phyloP scores from a whole-genome alignment of 2,329 filamentous ascomycete genomes.

The Fonsecaea pedrosoi region DNA sequence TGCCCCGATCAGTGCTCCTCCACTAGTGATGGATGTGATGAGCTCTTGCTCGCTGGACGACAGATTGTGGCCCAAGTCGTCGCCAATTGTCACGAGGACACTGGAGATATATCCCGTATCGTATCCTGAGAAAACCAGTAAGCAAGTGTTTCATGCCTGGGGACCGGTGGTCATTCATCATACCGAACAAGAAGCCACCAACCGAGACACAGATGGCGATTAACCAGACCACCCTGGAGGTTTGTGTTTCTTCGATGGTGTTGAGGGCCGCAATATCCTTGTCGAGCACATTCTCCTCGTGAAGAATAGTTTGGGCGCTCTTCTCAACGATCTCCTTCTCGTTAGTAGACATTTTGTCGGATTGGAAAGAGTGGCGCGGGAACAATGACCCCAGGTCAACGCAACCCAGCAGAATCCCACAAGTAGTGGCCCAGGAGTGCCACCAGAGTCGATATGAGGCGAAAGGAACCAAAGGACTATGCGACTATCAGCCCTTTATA shows the following conservation, averaged over 20 bases:
- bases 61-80: slow-evolving; percentile 58
- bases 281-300: slow-evolving; percentile 9
- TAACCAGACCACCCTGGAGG: slow-evolving; percentile 59
- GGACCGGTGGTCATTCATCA: not conserved
- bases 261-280: slow-evolving; percentile 9
- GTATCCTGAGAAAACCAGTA: slow-evolving; percentile 46
- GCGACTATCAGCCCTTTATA: slow-evolving; percentile 1
- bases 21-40: slow-evolving; percentile 63
- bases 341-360: not conserved
- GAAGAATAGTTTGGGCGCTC: not conserved
- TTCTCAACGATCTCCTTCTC: slow-evolving; percentile 4
- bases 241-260: slow-evolving; percentile 49
- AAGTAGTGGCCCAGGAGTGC: not conserved
- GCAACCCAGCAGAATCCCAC: not conserved
- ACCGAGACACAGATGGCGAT: slow-evolving; percentile 64
- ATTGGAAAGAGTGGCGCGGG: not conserved
- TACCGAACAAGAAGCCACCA: slow-evolving; percentile 65
- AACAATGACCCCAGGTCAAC: not conserved
- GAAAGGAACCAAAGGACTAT: not conserved
- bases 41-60: slow-evolving; percentile 63
- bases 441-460: not conserved
- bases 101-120: slow-evolving; percentile 69
- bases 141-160: not conserved
- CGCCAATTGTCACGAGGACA: slow-evolving; percentile 62
- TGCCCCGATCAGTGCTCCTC: slow-evolving; percentile 63